A percentile compares a stretch with the other conserved stretches of the same genome.
phyloP scores from a whole-genome alignment of 2,329 filamentous ascomycete genomes.

The Ophidiomyces ophidiicola region DNA sequence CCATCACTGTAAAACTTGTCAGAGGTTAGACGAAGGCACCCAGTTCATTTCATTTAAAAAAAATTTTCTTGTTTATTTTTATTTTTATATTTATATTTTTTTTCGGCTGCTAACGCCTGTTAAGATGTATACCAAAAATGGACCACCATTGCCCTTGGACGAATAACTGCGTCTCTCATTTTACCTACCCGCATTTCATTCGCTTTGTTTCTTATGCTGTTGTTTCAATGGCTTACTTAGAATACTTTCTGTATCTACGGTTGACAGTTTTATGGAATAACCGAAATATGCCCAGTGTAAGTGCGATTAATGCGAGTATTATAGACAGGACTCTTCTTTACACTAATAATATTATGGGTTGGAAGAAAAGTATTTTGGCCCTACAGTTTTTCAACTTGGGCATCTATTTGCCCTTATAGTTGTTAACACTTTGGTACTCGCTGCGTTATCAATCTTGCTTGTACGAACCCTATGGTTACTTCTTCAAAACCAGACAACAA shows the following conservation, averaged over 20 bases:
- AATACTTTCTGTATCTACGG: constrained; percentile 43
- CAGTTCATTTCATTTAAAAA: neutral
- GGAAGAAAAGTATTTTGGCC: constrained; percentile 44
- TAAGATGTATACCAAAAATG: constrained; percentile 52
- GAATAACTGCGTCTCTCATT: constrained; percentile 52
- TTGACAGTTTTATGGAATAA: constrained; percentile 43
- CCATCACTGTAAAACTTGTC: constrained; percentile 54
- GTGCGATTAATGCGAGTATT: constrained; percentile 18
- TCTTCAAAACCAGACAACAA: constrained; percentile 48
- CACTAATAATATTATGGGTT: neutral
- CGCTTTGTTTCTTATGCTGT: constrained; percentile 51
- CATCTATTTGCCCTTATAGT: constrained; percentile 45
- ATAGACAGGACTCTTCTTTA: neutral
- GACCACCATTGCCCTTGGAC: constrained; percentile 59
- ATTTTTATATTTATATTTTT: neutral
- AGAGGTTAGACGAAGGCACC: constrained; percentile 33
- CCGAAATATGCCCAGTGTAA: constrained; percentile 45
- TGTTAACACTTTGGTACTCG: constrained; percentile 46
- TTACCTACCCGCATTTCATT: constrained; percentile 53
- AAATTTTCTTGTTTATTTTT: neutral
- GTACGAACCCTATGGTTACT: constrained; percentile 45
- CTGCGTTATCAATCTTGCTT: constrained; percentile 44
- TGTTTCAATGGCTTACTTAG: constrained; percentile 45
- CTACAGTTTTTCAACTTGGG: constrained; percentile 39
- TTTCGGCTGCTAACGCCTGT: neutral